Percentiles rank a stretch among this genome's conserved stretches.
Evolutionary conservation across 2,329 filamentous ascomycete genomes (phyloP).

Genomic region (Bipolaris victoriae): DNA sequence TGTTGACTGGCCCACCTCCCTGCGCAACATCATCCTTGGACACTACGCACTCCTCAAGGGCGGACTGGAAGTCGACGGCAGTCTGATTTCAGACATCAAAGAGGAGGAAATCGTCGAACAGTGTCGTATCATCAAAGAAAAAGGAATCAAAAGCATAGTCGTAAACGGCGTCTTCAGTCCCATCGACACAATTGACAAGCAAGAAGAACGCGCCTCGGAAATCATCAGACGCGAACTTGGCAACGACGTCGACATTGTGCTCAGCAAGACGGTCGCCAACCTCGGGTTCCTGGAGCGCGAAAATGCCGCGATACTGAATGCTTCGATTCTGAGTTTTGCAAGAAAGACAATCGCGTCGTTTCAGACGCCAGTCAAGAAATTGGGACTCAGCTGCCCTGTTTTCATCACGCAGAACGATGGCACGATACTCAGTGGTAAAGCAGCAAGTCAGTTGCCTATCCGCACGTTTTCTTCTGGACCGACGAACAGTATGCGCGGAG

Average conservation of each 20-base stretch:
- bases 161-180: slow-evolving; percentile 65
- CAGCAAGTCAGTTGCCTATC: slow-evolving; percentile 57
- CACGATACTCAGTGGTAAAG: slow-evolving; percentile 55
- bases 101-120: slow-evolving; percentile 55
- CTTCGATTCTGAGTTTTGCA: slow-evolving; percentile 56
- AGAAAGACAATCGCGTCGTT: slow-evolving; percentile 55
- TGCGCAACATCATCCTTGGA: slow-evolving; percentile 56
- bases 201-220: slow-evolving; percentile 58
- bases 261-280: slow-evolving; percentile 59
- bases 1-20: slow-evolving; percentile 55
- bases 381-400: slow-evolving; percentile 55
- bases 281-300: slow-evolving; percentile 59
- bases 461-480: slow-evolving; percentile 60
- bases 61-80: slow-evolving; percentile 58
- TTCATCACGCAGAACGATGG: slow-evolving; percentile 62
- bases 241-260: slow-evolving; percentile 56
- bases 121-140: slow-evolving; percentile 53
- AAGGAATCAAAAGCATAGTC: slow-evolving; percentile 57
- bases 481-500: slow-evolving; percentile 61
- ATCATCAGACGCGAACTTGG: slow-evolving; percentile 57
- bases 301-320: slow-evolving; percentile 60
- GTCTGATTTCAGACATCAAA: slow-evolving; percentile 51
- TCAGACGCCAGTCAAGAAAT: slow-evolving; percentile 53
- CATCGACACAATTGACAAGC: slow-evolving; percentile 60
- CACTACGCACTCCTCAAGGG: slow-evolving; percentile 56